Evolutionary conservation across 1,284 basidiomycete genomes (phyloP), one percentile per base, ranked within the genome.

Genomic region (Irpex sp.): DNA sequence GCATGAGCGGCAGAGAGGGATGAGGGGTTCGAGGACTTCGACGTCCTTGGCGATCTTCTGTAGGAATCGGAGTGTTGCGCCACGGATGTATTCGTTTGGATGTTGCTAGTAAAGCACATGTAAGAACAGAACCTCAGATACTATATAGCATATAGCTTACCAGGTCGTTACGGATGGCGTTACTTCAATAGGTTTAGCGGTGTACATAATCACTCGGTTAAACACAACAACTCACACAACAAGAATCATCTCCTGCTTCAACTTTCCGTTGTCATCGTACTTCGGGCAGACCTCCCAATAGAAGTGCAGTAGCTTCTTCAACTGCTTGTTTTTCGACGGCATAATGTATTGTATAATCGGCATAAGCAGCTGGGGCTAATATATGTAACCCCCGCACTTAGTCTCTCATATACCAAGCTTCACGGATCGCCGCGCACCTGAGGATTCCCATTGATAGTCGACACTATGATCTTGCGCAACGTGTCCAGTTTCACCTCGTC

Each of bases 271-370:
- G 66, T 98, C 96, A 69, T 99, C 97, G 67, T 97, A 91, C 77
- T 99, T 98, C 28, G 97, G 96, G 77, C 96, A 98, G 36, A 99
- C 93, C 78, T 99, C 97, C 96, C 96, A 99, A 77, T 99, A 99
- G 75, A 98, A 98, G 77, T 98, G 95, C 47, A 98, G 82, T 71
- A 98, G 80, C 82, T 99, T 99, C 85, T 99, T 99, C 73, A 99
- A 87, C 68, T 93, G 90, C 81, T 99, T 99, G 80, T 93, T 96
- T 73, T 90, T 88, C 64, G 91, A 94, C 23, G 97, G 97, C 80
- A 99, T 82, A 60, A 96, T 90, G 79, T 90, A 98, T 84, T 99
- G 97, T 69, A 99, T 98, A 76, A 99, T 91, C 18, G 96, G 94
- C 96, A 99, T 99, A 76, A 99, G 85, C 58, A 98, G 77, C 56